A percentile compares a stretch with the other conserved stretches of the same genome.
Evolutionary conservation across 345 rosid genomes (phyloP).

Genomic region (Rhodomyrtus tomentosa): DNA sequence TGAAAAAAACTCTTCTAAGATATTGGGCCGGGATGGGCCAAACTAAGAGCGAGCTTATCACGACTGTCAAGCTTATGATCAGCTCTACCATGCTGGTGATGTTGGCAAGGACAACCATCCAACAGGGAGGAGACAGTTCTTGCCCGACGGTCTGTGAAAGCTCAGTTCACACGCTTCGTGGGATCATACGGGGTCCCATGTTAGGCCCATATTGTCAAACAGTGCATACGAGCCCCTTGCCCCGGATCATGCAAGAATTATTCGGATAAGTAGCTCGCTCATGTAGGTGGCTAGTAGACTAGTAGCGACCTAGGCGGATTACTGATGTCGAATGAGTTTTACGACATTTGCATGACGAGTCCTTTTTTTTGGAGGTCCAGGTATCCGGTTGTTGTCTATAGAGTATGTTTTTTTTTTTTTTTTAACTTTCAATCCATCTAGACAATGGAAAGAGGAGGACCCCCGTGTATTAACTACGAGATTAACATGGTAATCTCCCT

Average conservation of each 20-base stretch:
- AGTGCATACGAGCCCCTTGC: background rate
- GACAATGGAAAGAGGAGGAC: background rate
- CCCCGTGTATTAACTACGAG: background rate
- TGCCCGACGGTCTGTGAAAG: background rate
- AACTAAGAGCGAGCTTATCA: background rate
- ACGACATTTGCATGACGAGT: background rate
- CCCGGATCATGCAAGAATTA: background rate
- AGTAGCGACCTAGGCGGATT: background rate
- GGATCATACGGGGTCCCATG: background rate
- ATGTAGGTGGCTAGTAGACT: background rate
- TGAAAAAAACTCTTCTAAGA: background rate
- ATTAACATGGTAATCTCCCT: background rate
- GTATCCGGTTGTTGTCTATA: background rate
- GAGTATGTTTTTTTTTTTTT: background rate
- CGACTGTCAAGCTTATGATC: background rate
- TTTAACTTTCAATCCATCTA: background rate
- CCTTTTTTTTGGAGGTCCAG: background rate
- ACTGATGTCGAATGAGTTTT: background rate
- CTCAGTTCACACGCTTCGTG: background rate
- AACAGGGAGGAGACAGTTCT: background rate
- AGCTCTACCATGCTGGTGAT: background rate
- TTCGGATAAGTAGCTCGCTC: background rate
- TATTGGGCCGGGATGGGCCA: background rate
- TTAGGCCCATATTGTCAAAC: background rate
- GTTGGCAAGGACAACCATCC: background rate